A percentile compares a stretch with the other conserved stretches of the same genome.
Conservation (phyloP, 805 yeast species). For the Teunomyces cretensis region DNA sequence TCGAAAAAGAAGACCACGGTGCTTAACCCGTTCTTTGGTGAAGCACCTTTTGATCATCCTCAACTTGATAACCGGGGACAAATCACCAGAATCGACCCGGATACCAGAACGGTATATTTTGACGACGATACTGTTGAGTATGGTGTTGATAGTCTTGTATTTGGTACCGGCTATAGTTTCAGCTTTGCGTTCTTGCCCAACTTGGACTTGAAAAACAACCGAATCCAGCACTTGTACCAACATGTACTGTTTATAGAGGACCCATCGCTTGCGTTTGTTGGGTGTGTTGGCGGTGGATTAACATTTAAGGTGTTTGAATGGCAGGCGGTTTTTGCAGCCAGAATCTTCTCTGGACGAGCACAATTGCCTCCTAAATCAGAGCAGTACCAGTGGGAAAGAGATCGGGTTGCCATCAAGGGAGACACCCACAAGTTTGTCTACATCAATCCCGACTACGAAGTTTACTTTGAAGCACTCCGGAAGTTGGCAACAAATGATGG, state of each 20-base stretch:
- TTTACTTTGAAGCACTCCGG: constrained; percentile 20
- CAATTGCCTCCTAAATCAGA: constrained; percentile 26
- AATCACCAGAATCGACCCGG: constrained; percentile 8
- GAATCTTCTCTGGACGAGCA: constrained; percentile 30
- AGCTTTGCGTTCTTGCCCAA: constrained; percentile 21
- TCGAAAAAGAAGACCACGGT: constrained; percentile 19
- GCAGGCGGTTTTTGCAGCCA: constrained; percentile 37
- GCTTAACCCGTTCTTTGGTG: constrained; percentile 6
- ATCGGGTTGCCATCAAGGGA: constrained; percentile 26
- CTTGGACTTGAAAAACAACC: constrained; percentile 24
- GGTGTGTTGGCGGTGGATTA: constrained; percentile 38
- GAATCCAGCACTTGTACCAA: constrained; percentile 28
- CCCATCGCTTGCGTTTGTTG: constrained; percentile 34
- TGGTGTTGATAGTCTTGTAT: constrained; percentile 19
- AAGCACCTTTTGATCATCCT: constrained; percentile 12
- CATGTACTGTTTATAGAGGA: constrained; percentile 34
- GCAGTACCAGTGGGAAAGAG: constrained; percentile 29
- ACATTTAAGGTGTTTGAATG: constrained; percentile 42
- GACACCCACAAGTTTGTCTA: constrained; percentile 26
- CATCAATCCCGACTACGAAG: constrained; percentile 19
- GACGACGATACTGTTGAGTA: constrained; percentile 16
- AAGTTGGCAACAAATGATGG: constrained; percentile 21
- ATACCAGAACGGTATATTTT: constrained; percentile 15
- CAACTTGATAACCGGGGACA: constrained; percentile 8
- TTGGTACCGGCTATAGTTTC: constrained; percentile 25